phyloP scores from a whole-genome alignment of 345 rosid species.

The Rhodamnia argentea region DNA sequence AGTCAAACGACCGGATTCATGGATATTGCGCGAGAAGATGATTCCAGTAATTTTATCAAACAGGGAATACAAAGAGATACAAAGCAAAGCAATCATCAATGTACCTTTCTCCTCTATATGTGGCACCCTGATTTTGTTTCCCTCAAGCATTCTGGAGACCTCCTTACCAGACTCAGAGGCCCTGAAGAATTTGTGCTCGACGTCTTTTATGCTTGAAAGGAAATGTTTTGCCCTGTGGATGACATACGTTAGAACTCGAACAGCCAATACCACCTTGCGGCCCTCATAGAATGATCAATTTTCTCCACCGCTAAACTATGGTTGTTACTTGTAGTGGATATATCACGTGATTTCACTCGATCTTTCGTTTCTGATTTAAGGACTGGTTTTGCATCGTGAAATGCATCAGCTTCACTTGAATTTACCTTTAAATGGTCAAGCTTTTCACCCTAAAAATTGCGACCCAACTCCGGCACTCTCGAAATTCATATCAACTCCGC shows the following conservation, averaged over 20 bases:
- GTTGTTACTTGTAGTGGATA: neutral
- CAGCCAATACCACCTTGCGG: neutral
- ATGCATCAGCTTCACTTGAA: conserved; percentile 6
- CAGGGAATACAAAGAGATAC: too few species aligned
- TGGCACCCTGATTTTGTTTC: too few species aligned
- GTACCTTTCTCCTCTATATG: too few species aligned
- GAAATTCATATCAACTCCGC: conserved; percentile 26
- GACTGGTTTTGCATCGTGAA: conserved; percentile 5
- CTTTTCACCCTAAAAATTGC: conserved; percentile 13
- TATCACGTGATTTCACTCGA: conserved; percentile 5
- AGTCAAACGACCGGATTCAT: too few species aligned
- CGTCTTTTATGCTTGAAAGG: conserved; percentile 83
- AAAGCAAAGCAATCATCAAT: too few species aligned
- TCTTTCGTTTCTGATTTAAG: neutral
- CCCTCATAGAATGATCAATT: neutral
- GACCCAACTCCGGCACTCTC: conserved; percentile 33
- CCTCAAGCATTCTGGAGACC: conserved; percentile 3
- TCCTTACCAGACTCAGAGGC: conserved; percentile 91
- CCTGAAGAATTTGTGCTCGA: conserved; percentile 80
- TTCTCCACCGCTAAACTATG: conserved; percentile 1
- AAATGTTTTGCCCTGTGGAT: conserved; percentile 96
- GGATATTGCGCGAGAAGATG: too few species aligned
- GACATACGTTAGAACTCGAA: conserved; percentile 18
- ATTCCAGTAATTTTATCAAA: too few species aligned
- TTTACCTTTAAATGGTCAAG: conserved; percentile 5